Conservation (phyloP, 192 early-diverging fungal species). For the Globomyces pollinis-pini region DNA sequence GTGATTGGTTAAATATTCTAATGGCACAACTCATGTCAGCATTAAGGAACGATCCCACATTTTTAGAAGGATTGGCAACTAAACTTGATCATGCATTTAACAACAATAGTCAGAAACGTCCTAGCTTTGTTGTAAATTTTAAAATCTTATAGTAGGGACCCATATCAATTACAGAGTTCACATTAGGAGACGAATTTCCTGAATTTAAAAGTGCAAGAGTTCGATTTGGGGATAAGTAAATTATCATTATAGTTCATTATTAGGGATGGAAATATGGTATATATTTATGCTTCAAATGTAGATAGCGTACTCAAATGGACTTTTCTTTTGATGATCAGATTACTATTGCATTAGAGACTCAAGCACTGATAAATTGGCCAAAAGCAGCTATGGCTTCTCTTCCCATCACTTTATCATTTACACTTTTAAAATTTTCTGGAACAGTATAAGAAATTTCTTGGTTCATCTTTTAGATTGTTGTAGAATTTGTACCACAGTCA, state of each 20-base stretch:
- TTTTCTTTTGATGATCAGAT: conserved; percentile 88
- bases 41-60: conserved; percentile 63
- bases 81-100: conserved; percentile 65
- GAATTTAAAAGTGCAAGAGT: conserved; percentile 31
- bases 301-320: conserved; percentile 55
- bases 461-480: conserved; percentile 25
- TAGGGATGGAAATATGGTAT: conserved; percentile 7
- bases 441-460: conserved; percentile 49
- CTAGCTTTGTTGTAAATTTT: conserved; percentile 63
- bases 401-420: conserved; percentile 79
- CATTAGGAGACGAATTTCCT: conserved; percentile 52
- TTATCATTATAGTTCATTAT: conserved; percentile 25
- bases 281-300: too few relatives aligned
- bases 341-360: conserved; percentile 87
- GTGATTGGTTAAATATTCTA: conserved; percentile 79
- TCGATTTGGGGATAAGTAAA: conserved; percentile 33
- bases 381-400: conserved; percentile 77
- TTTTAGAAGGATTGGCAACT: conserved; percentile 55
- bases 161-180: conserved; percentile 49
- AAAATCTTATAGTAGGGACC: conserved; percentile 38
- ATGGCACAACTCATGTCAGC: conserved; percentile 67
- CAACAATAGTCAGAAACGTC: conserved; percentile 40
- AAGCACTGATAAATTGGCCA: conserved; percentile 93
- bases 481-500: conserved; percentile 46
- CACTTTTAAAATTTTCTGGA: conserved; percentile 82